Evolutionary conservation across 495 filamentous ascomycete genomes (phyloP).

Genomic region (Daldinia concentrica): DNA sequence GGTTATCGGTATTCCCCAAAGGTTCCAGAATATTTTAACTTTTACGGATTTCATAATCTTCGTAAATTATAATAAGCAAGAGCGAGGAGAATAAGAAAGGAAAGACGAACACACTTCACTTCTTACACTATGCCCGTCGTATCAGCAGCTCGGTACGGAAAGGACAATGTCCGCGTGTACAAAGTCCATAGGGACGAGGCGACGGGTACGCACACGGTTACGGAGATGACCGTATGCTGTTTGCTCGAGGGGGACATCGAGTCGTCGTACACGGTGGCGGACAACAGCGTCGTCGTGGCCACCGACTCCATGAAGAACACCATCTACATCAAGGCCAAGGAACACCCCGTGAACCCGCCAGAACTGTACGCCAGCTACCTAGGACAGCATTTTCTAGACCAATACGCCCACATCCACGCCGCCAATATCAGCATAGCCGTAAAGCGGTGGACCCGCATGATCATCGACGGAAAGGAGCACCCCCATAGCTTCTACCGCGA

Average conservation of each 20-base stretch:
- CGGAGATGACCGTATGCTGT: slow-evolving; percentile 93
- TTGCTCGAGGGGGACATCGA: slow-evolving; percentile 92
- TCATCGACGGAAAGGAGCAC: slow-evolving; percentile 86
- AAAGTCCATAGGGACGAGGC: slow-evolving; percentile 85
- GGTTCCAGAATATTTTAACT: slow-evolving; percentile 7
- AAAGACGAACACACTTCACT: slow-evolving; percentile 3
- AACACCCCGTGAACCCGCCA: slow-evolving; percentile 90
- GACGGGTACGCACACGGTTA: slow-evolving; percentile 81
- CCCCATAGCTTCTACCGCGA: slow-evolving; percentile 97
- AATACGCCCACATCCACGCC: slow-evolving; percentile 84
- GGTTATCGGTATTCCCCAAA: slow-evolving; percentile 11
- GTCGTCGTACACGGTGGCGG: slow-evolving; percentile 89
- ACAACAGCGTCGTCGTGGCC: slow-evolving; percentile 94
- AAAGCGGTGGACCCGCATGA: slow-evolving; percentile 93
- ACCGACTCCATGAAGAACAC: slow-evolving; percentile 99
- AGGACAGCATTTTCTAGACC: slow-evolving; percentile 86
- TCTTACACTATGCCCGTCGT: slow-evolving; percentile 64
- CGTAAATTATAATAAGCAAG: background rate
- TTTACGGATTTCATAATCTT: slow-evolving; percentile 15
- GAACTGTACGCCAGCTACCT: slow-evolving; percentile 90
- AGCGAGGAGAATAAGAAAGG: slow-evolving; percentile 13
- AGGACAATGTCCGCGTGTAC: slow-evolving; percentile 98
- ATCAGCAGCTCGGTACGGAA: slow-evolving; percentile 84
- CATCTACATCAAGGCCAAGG: slow-evolving; percentile 91
- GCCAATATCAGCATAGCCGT: slow-evolving; percentile 83